Percentiles rank a stretch among this genome's conserved stretches.
Conservation (phyloP, 129 eudicot genomes). For the Logfia minima region DNA sequence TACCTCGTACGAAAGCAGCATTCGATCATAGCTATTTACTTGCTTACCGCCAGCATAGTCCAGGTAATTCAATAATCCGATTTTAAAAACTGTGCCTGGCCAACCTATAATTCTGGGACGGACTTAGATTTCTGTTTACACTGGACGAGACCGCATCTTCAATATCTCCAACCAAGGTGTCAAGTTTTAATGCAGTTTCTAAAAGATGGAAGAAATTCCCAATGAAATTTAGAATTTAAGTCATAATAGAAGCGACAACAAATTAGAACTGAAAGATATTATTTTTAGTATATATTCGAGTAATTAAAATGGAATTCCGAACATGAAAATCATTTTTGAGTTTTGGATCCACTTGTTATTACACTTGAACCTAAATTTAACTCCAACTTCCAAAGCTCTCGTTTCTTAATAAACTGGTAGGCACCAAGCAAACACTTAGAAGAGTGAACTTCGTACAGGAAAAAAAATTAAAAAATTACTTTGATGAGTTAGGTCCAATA, state of each 20-base stretch:
- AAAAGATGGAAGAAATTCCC: slow-evolving; percentile 13
- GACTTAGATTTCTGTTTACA: slow-evolving; percentile 54
- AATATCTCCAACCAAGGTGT: slow-evolving; percentile 78
- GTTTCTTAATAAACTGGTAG: not conserved
- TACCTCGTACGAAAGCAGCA: not conserved
- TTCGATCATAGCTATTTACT: not conserved
- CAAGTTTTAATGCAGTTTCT: slow-evolving; percentile 91
- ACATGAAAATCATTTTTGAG: not conserved
- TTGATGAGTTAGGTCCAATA: not conserved
- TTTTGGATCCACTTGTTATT: not conserved
- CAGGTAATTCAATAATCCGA: too few relatives aligned
- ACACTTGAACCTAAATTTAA: not conserved
- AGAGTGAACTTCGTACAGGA: not conserved
- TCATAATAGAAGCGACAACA: not conserved
- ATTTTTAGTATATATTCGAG: not conserved
- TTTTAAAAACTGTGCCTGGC: too few relatives aligned
- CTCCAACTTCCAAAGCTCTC: not conserved
- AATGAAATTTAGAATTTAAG: not conserved
- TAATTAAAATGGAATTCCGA: not conserved
- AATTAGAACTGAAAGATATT: not conserved
- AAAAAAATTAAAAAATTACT: too few relatives aligned
- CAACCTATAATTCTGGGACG: slow-evolving; percentile 22
- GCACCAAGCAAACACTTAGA: not conserved
- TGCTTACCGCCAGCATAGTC: slow-evolving; percentile 35
- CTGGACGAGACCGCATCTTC: slow-evolving; percentile 88